Percentiles rank a stretch among this genome's conserved stretches.
These are phyloP conservation scores for Schizochytrium sp. DNA, from an alignment of 108 stramenopile genomes.

Conservation along the genomic window DNA sequence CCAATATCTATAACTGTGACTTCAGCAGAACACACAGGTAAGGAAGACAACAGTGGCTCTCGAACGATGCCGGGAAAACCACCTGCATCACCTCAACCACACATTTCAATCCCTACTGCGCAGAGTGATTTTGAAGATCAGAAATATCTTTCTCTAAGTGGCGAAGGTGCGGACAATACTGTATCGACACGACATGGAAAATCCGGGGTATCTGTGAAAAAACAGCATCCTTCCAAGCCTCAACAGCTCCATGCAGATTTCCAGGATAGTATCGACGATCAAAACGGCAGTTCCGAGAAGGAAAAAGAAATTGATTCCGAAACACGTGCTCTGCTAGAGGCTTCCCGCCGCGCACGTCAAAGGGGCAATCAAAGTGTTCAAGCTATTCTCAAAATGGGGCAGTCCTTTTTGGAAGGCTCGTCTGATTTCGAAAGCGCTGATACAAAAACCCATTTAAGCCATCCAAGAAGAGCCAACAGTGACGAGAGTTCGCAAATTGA, in stretches of 20 bases:
- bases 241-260: not conserved
- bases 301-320: not conserved
- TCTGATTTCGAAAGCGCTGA: not conserved
- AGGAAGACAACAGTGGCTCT: too few relatives aligned
- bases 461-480: not conserved
- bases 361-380: slow-evolving; percentile 6
- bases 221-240: not conserved
- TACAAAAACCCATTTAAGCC: not conserved
- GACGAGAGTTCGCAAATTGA: not conserved
- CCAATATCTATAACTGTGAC: not conserved
- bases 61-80: too few relatives aligned
- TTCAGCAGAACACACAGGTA: not conserved
- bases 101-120: too few relatives aligned
- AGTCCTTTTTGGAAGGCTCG: not conserved
- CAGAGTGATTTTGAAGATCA: too few relatives aligned
- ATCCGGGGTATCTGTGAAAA: too few relatives aligned
- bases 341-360: not conserved
- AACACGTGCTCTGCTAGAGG: not conserved
- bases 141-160: too few relatives aligned
- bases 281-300: not conserved
- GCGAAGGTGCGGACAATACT: too few relatives aligned
- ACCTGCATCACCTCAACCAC: too few relatives aligned
- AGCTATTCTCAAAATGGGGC: slow-evolving; percentile 28
- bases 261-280: not conserved
- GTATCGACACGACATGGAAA: too few relatives aligned